phyloP scores from a whole-genome alignment of 306 rosid species.

The Carpinus fangiana region DNA sequence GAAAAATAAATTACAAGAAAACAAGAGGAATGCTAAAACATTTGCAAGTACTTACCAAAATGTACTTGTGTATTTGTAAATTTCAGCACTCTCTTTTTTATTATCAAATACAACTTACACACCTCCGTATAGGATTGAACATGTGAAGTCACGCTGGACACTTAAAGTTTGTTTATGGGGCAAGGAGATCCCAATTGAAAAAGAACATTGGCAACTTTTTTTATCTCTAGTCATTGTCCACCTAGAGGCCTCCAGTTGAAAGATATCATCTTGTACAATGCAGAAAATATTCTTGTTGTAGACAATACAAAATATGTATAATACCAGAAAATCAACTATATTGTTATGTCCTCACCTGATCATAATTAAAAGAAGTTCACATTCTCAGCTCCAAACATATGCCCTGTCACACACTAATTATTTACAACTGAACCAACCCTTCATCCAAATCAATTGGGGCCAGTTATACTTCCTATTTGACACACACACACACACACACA shows the following conservation, averaged over 20 bases:
- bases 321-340: neutral
- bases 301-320: neutral
- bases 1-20: no score
- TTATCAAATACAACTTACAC: neutral
- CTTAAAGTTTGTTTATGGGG: neutral
- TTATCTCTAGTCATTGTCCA: neutral
- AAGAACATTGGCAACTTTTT: neutral
- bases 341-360: neutral
- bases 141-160: neutral
- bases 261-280: neutral
- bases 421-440: neutral
- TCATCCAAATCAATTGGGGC: neutral
- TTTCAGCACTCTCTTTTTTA: neutral
- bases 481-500: no score
- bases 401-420: neutral
- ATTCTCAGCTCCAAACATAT: neutral
- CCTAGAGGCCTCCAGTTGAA: neutral
- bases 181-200: neutral
- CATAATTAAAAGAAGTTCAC: neutral
- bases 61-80: neutral
- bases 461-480: neutral
- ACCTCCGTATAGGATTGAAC: neutral
- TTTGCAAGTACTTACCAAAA: neutral
- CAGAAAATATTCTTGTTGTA: neutral
- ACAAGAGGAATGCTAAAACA: neutral